phyloP scores from a whole-genome alignment of 1,284 basidiomycete genomes.

The Thecaphora frezii region DNA sequence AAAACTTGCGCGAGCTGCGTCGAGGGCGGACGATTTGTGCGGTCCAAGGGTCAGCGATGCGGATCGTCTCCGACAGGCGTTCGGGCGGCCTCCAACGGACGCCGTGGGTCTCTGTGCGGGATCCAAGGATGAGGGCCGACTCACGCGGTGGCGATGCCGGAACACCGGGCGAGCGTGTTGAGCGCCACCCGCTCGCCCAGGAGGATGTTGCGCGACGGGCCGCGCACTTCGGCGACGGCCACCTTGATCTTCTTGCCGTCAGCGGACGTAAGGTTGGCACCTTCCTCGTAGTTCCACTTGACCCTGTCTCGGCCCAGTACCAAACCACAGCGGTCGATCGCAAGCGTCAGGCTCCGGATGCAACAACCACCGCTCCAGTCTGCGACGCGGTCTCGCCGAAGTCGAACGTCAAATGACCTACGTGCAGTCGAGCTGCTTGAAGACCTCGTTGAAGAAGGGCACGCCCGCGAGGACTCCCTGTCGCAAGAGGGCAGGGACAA shows the following conservation, averaged over 20 bases:
- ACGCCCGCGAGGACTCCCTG: slow-evolving; percentile 86
- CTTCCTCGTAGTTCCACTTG: slow-evolving; percentile 88
- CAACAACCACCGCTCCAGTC: no score
- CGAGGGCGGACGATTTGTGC: no score
- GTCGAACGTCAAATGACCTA: slow-evolving; percentile 52
- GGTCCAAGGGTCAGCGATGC: no score
- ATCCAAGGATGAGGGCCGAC: slow-evolving; percentile 51
- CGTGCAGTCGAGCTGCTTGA: slow-evolving; percentile 84
- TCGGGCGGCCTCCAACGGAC: not conserved
- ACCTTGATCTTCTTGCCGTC: slow-evolving; percentile 65
- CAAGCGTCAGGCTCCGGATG: no score
- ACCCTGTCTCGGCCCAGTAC: no score
- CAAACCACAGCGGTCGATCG: no score
- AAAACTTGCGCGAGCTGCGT: slow-evolving; percentile 74
- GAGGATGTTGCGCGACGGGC: slow-evolving; percentile 83
- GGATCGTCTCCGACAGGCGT: no score
- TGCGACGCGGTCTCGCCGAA: no score
- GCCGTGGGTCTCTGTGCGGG: not conserved
- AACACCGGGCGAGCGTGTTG: slow-evolving; percentile 91
- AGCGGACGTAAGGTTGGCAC: slow-evolving; percentile 64
- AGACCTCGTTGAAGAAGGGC: slow-evolving; percentile 94
- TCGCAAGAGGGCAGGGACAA: not conserved
- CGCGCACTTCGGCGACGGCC: slow-evolving; percentile 81
- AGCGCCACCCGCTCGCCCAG: slow-evolving; percentile 91
- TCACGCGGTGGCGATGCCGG: slow-evolving; percentile 91